These are phyloP conservation scores for Monosporozyma aquatica DNA, from an alignment of 805 yeast genomes.

Conservation along the genomic window DNA sequence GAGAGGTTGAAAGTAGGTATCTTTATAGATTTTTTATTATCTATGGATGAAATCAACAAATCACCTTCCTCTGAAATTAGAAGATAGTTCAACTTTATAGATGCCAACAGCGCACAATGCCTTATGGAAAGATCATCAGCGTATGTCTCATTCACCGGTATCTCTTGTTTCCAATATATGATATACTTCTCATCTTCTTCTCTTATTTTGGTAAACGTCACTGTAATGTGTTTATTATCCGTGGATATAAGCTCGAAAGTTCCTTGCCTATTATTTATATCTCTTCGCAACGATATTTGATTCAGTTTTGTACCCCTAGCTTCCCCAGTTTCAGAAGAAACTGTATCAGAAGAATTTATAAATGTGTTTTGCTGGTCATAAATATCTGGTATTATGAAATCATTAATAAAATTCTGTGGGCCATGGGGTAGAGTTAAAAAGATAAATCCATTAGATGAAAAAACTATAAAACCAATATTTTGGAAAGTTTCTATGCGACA, in stretches of 20 bases:
- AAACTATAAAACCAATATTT: conserved; percentile 18
- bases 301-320: neutral
- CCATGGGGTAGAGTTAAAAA: conserved; percentile 14
- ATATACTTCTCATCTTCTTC: conserved; percentile 8
- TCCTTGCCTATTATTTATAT: neutral
- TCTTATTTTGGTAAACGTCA: conserved; percentile 2
- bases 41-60: neutral
- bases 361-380: conserved; percentile 4
- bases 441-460: conserved; percentile 8
- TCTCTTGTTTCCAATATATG: conserved; percentile 5
- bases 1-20: too few species aligned
- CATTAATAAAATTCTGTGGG: conserved; percentile 12
- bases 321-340: neutral
- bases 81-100: neutral
- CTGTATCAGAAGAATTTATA: neutral
- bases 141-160: too few species aligned
- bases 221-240: neutral
- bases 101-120: neutral
- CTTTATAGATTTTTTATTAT: neutral
- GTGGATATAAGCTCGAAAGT: conserved; percentile 3
- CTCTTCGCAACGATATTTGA: neutral
- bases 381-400: conserved; percentile 5
- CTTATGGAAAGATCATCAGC: too few species aligned
- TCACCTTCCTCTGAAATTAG: neutral
- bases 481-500: conserved; percentile 10